Conservation (phyloP, 2,329 filamentous ascomycete species). For the Akanthomyces dipterigenus region DNA sequence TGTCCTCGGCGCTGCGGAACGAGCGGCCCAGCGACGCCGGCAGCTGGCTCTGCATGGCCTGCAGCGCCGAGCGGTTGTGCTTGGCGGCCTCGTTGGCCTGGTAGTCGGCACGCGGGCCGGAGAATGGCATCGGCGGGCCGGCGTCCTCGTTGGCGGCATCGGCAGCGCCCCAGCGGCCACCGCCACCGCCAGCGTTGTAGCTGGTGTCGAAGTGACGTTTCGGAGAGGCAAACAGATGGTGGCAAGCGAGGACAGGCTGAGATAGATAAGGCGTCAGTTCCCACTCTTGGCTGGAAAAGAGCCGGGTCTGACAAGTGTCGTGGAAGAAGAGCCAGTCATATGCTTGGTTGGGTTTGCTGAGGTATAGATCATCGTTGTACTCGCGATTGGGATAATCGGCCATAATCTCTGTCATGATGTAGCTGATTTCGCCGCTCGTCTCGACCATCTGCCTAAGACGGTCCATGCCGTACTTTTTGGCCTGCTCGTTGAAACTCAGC, state of each 20-base stretch:
- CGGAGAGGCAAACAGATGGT: slow-evolving; percentile 79
- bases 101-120: slow-evolving; percentile 75
- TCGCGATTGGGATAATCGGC: slow-evolving; percentile 77
- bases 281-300: slow-evolving; percentile 86
- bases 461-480: slow-evolving; percentile 66
- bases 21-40: slow-evolving; percentile 64
- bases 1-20: slow-evolving; percentile 71
- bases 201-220: slow-evolving; percentile 37
- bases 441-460: slow-evolving; percentile 70
- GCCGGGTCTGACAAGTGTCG: slow-evolving; percentile 69
- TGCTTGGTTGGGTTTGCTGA: slow-evolving; percentile 78
- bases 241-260: slow-evolving; percentile 81
- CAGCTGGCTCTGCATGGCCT: slow-evolving; percentile 65
- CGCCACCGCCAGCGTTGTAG: slow-evolving; percentile 31
- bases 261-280: slow-evolving; percentile 83
- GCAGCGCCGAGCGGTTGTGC: slow-evolving; percentile 66
- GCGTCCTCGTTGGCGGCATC: slow-evolving; percentile 38
- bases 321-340: slow-evolving; percentile 97
- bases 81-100: slow-evolving; percentile 75
- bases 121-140: slow-evolving; percentile 62
- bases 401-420: slow-evolving; percentile 78
- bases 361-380: slow-evolving; percentile 86
- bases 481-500: slow-evolving; percentile 65
- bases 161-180: slow-evolving; percentile 39
- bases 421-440: slow-evolving; percentile 70